Percentiles rank a stretch among this genome's conserved stretches.
phyloP scores from a whole-genome alignment of 2,329 filamentous ascomycete genomes.

The Talaromyces sp. region DNA sequence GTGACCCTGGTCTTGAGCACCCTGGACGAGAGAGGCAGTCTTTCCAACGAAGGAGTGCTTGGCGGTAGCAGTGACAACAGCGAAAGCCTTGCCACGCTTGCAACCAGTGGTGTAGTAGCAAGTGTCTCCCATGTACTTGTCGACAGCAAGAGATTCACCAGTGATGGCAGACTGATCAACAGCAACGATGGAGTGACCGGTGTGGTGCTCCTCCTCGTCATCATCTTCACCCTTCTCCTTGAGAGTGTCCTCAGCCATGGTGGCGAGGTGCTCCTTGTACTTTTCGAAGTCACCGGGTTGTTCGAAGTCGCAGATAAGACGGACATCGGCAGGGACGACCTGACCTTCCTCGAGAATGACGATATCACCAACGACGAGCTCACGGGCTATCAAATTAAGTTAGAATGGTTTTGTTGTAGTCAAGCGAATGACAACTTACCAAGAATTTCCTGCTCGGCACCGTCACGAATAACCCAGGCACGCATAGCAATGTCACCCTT shows the following conservation, averaged over 20 bases:
- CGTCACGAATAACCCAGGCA: conserved; percentile 62
- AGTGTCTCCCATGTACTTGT: conserved; percentile 61
- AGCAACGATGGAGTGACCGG: conserved; percentile 61
- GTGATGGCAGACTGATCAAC: conserved; percentile 73
- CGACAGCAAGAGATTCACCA: conserved; percentile 65
- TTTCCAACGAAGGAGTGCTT: conserved; percentile 69
- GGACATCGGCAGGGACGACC: conserved; percentile 63
- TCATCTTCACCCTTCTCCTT: conserved; percentile 52
- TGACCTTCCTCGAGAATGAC: conserved; percentile 66
- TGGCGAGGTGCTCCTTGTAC: conserved; percentile 58
- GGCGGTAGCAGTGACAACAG: conserved; percentile 61
- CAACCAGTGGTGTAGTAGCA: conserved; percentile 73
- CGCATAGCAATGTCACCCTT: conserved; percentile 74
- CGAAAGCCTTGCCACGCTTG: conserved; percentile 71
- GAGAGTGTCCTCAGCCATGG: conserved; percentile 55
- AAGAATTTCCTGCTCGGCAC: conserved; percentile 61
- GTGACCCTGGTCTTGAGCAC: conserved; percentile 68
- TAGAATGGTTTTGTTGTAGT: background rate
- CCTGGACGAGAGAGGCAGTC: conserved; percentile 66
- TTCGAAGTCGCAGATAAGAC: conserved; percentile 67
- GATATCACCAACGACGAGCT: conserved; percentile 70
- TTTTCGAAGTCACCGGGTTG: conserved; percentile 60
- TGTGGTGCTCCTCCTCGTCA: conserved; percentile 57
- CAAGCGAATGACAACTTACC: conserved; percentile 26
- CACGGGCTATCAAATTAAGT: conserved; percentile 40